Evolutionary conservation across 768 basidiomycete species (phyloP).

Genomic region (Amanita pseudoporphyria): DNA sequence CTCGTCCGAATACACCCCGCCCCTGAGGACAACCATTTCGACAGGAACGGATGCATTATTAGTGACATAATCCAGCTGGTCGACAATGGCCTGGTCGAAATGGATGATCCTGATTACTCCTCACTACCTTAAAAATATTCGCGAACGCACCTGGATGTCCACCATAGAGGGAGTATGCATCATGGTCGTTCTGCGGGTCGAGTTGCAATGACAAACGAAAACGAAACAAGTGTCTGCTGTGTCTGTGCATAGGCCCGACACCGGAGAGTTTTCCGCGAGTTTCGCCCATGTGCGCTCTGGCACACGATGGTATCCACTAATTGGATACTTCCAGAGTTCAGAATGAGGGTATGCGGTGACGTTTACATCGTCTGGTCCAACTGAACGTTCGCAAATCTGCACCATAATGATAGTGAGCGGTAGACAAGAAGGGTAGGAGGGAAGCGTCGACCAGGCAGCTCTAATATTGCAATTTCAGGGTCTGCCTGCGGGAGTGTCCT

Average conservation of each 20-base stretch:
- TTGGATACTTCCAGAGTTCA: conserved; percentile 3
- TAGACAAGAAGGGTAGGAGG: not conserved
- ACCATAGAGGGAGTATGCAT: conserved; percentile 7
- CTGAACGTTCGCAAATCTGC: conserved; percentile 4
- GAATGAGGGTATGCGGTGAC: conserved; percentile 6
- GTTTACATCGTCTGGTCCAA: conserved; percentile 6
- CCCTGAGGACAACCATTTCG: conserved; percentile 8
- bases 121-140: not conserved
- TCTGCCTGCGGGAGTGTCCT: conserved; percentile 2
- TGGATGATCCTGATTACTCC: not conserved
- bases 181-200: conserved; percentile 5
- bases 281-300: conserved; percentile 8
- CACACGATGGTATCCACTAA: not conserved
- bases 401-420: conserved; percentile 5
- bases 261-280: conserved; percentile 1
- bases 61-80: conserved; percentile 7
- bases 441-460: not conserved
- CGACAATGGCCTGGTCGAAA: conserved; percentile 1
- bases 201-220: conserved; percentile 4
- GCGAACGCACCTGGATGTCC: conserved; percentile 1
- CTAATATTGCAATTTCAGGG: conserved; percentile 6
- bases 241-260: conserved; percentile 5
- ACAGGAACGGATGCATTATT: not conserved
- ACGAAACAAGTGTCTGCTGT: conserved; percentile 1
- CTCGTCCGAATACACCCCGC: conserved; percentile 17